Percentiles rank a stretch among this genome's conserved stretches.
These are phyloP conservation scores for Colletotrichum camelliae DNA, from an alignment of 2,329 filamentous ascomycete species.

Conservation along the genomic window DNA sequence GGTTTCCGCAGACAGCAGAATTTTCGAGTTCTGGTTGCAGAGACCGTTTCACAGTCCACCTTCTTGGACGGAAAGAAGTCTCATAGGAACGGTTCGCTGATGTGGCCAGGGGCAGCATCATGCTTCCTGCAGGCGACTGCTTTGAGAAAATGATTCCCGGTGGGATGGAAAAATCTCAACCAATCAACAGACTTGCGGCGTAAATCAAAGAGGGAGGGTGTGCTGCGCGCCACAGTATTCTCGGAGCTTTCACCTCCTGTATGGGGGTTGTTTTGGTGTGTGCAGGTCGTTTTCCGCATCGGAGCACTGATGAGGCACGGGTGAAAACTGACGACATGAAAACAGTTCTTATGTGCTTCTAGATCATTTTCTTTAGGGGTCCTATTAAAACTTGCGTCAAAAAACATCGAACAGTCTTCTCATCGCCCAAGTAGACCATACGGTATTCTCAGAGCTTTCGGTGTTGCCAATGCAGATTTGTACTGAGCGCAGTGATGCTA, in stretches of 20 bases:
- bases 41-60: not conserved
- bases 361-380: rapidly evolving
- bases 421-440: too few relatives aligned
- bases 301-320: not conserved
- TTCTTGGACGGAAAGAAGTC: not conserved
- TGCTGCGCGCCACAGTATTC: not conserved
- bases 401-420: too few relatives aligned
- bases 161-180: not conserved
- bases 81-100: not conserved
- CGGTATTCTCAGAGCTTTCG: not conserved
- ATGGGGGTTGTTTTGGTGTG: not conserved
- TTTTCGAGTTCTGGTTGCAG: not conserved
- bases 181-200: not conserved
- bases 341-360: not conserved
- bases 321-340: not conserved
- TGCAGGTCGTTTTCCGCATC: not conserved
- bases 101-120: not conserved
- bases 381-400: too few relatives aligned
- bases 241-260: not conserved
- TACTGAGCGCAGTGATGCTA: not conserved
- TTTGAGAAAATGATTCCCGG: not conserved
- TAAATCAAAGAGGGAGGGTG: not conserved
- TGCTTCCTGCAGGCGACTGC: not conserved
- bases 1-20: not conserved
- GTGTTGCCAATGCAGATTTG: not conserved